These are phyloP conservation scores for Sordariomycetes sp. DNA, from an alignment of 2,329 filamentous ascomycete species.

Conservation along the genomic window DNA sequence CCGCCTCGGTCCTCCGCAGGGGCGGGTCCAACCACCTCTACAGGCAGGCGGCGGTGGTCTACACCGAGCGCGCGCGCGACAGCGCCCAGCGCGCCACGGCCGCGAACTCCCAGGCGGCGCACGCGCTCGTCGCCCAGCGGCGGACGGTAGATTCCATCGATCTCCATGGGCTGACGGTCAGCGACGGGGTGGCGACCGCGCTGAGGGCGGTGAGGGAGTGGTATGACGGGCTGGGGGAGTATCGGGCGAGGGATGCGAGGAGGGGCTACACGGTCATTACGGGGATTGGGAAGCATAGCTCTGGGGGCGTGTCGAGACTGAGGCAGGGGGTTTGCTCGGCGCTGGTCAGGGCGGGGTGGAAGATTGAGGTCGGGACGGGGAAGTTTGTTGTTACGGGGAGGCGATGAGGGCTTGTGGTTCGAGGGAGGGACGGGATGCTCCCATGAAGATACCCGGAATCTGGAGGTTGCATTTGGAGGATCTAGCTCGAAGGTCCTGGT, in stretches of 20 bases:
- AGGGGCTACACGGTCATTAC: slow-evolving; percentile 68
- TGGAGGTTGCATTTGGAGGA: background rate
- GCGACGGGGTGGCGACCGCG: slow-evolving; percentile 72
- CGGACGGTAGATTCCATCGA: slow-evolving; percentile 56
- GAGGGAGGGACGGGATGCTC: background rate
- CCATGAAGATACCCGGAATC: background rate
- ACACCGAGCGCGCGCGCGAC: slow-evolving; percentile 57
- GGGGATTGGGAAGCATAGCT: slow-evolving; percentile 68
- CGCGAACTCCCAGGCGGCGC: slow-evolving; percentile 38
- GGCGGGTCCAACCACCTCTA: slow-evolving; percentile 62
- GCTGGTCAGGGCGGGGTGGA: slow-evolving; percentile 74
- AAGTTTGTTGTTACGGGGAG: slow-evolving; percentile 48
- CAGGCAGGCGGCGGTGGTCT: slow-evolving; percentile 66
- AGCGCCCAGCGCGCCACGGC: slow-evolving; percentile 30
- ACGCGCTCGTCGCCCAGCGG: slow-evolving; percentile 57
- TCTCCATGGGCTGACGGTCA: slow-evolving; percentile 73
- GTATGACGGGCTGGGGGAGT: slow-evolving; percentile 36
- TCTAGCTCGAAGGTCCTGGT: no score
- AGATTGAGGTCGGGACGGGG: slow-evolving; percentile 60
- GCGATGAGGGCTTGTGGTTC: background rate
- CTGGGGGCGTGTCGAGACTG: slow-evolving; percentile 63
- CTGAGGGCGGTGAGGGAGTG: slow-evolving; percentile 55
- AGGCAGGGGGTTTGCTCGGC: slow-evolving; percentile 71
- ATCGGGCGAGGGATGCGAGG: background rate
- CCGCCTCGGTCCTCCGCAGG: slow-evolving; percentile 28